Evolutionary conservation across 345 rosid genomes (phyloP).

Genomic region (Bruguiera sexangula): DNA sequence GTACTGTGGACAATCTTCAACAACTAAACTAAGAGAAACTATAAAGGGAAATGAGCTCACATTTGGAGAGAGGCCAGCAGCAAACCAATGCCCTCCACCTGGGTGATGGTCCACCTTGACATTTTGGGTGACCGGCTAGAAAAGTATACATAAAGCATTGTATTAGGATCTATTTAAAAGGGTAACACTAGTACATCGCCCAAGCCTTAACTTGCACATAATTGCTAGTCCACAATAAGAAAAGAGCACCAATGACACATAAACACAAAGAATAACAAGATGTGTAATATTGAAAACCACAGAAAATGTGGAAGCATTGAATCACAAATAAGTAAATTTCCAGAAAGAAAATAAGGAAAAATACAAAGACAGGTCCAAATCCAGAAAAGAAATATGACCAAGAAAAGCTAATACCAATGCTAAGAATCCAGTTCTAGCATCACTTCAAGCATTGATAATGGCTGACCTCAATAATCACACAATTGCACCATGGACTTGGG

Average conservation of each 20-base stretch:
- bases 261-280: background rate
- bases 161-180: conserved; percentile 4
- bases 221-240: background rate
- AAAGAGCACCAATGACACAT: background rate
- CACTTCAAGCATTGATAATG: too few species aligned
- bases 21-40: conserved; percentile 10
- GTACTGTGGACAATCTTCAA: conserved; percentile 11
- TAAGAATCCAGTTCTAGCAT: too few species aligned
- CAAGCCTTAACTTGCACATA: background rate
- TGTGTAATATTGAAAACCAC: too few species aligned
- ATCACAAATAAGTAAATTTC: too few species aligned
- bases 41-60: conserved; percentile 45
- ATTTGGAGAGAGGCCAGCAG: conserved; percentile 98
- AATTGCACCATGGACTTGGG: background rate
- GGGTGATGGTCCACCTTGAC: conserved; percentile 96
- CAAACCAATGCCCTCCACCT: conserved; percentile 99
- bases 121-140: conserved; percentile 82
- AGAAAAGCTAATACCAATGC: too few species aligned
- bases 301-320: too few species aligned
- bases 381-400: too few species aligned
- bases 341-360: too few species aligned
- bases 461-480: background rate
- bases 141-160: conserved; percentile 13
- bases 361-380: too few species aligned
- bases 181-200: background rate